phyloP scores from a whole-genome alignment of 306 rosid genomes.

The Vigna nakashimae region DNA sequence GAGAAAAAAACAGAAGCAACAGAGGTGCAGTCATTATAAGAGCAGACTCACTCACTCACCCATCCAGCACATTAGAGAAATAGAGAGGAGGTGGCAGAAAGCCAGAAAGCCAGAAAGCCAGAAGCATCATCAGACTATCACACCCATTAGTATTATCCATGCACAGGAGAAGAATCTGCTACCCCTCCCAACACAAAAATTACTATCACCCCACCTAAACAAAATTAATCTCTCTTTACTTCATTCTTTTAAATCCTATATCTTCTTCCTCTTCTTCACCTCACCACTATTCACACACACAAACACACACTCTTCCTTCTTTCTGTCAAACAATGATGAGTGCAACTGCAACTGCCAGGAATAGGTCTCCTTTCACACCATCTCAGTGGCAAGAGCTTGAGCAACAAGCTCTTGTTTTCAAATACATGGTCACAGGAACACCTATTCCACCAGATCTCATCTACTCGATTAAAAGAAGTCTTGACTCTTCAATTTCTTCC shows the following conservation, averaged over 20 bases:
- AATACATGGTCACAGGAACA: slow-evolving; percentile 87
- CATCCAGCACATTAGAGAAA: slow-evolving; percentile 52
- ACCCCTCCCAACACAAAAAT: slow-evolving; percentile 34
- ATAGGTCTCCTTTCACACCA: slow-evolving; percentile 81
- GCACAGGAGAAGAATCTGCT: slow-evolving; percentile 64
- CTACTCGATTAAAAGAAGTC: slow-evolving; percentile 79
- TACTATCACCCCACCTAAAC: slow-evolving; percentile 36
- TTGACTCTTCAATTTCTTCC: slow-evolving; percentile 75
- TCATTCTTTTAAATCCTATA: slow-evolving; percentile 42
- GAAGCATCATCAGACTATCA: slow-evolving; percentile 59
- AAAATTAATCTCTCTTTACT: slow-evolving; percentile 19
- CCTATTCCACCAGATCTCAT: slow-evolving; percentile 93
- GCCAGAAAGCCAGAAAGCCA: slow-evolving; percentile 58
- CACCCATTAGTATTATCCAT: slow-evolving; percentile 60
- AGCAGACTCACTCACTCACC: slow-evolving; percentile 63
- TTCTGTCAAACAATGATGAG: slow-evolving; percentile 55
- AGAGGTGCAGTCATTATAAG: slow-evolving; percentile 90
- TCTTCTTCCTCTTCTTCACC: not conserved
- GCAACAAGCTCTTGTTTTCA: slow-evolving; percentile 93
- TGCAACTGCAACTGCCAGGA: slow-evolving; percentile 53
- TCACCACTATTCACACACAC: slow-evolving; percentile 24
- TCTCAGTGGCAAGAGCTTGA: slow-evolving; percentile 99
- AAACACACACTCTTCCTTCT: not conserved
- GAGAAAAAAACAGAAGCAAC: slow-evolving; percentile 67
- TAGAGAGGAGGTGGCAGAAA: slow-evolving; percentile 50